These are phyloP conservation scores for Wickerhamomyces mucosus DNA, from an alignment of 805 yeast genomes.

Conservation along the genomic window DNA sequence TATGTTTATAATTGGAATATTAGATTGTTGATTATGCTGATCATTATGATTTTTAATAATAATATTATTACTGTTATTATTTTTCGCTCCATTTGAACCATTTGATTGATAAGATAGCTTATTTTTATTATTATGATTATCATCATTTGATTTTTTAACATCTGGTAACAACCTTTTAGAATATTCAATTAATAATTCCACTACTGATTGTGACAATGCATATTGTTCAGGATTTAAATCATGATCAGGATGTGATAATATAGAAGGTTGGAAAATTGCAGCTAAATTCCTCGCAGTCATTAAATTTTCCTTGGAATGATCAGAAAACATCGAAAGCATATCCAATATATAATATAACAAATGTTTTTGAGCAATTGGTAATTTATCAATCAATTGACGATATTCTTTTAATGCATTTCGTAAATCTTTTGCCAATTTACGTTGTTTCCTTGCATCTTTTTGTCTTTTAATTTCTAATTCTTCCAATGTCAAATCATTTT, in stretches of 20 bases:
- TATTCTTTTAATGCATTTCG: conserved; percentile 63
- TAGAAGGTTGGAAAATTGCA: conserved; percentile 95
- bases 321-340: conserved; percentile 74
- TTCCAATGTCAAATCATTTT: conserved; percentile 10
- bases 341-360: conserved; percentile 81
- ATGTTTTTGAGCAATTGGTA: conserved; percentile 76
- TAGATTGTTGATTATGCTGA: no score
- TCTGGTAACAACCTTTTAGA: conserved; percentile 68
- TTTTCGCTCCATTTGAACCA: no score
- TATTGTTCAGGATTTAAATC: conserved; percentile 91
- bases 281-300: conserved; percentile 94
- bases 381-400: conserved; percentile 51
- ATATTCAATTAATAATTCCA: conserved; percentile 83
- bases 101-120: no score
- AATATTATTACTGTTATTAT: no score
- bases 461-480: conserved; percentile 22
- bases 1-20: no score
- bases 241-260: conserved; percentile 84
- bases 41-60: no score
- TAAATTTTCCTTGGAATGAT: conserved; percentile 64
- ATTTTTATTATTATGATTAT: no score
- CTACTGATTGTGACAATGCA: conserved; percentile 74
- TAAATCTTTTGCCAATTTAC: conserved; percentile 53
- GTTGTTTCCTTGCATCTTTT: conserved; percentile 31
- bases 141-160: no score